These are phyloP conservation scores for Volutella citrinella DNA, from an alignment of 2,329 filamentous ascomycete genomes.

Conservation along the genomic window DNA sequence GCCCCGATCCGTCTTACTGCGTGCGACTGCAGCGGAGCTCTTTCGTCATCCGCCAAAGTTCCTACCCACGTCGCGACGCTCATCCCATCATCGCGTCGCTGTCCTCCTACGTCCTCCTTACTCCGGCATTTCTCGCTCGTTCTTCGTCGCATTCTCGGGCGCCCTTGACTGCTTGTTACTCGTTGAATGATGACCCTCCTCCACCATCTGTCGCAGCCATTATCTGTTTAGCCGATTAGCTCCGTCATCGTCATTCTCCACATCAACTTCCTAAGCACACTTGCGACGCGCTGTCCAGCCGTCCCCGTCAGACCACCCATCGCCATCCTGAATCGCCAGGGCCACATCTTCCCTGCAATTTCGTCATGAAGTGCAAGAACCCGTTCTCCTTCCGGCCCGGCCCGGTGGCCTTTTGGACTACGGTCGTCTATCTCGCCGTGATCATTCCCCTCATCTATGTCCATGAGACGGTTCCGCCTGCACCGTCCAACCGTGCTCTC, in stretches of 20 bases:
- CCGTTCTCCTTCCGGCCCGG: slow-evolving; percentile 75
- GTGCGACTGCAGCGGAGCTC: too few relatives aligned
- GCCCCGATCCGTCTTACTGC: too few relatives aligned
- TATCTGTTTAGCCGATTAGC: slow-evolving; percentile 3
- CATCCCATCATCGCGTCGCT: too few relatives aligned
- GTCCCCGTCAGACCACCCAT: neutral
- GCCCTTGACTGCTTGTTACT: neutral
- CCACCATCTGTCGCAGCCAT: slow-evolving; percentile 2
- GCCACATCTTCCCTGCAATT: too few relatives aligned
- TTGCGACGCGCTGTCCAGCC: too few relatives aligned
- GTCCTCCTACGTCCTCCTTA: too few relatives aligned
- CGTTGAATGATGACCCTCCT: slow-evolving; percentile 6
- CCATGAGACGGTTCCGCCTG: slow-evolving; percentile 71
- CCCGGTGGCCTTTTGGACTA: slow-evolving; percentile 78
- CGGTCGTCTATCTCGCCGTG: slow-evolving; percentile 73
- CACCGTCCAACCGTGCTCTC: slow-evolving; percentile 50
- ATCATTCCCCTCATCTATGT: slow-evolving; percentile 69
- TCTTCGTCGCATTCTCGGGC: neutral
- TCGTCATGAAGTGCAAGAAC: slow-evolving; percentile 39
- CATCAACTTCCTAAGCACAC: neutral
- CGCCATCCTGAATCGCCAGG: neutral
- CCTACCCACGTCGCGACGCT: too few relatives aligned
- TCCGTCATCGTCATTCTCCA: neutral
- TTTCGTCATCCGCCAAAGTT: too few relatives aligned
- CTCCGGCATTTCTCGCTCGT: neutral